These are phyloP conservation scores for Solanum acaule DNA, from an alignment of 257 asterid species.

Conservation along the genomic window DNA sequence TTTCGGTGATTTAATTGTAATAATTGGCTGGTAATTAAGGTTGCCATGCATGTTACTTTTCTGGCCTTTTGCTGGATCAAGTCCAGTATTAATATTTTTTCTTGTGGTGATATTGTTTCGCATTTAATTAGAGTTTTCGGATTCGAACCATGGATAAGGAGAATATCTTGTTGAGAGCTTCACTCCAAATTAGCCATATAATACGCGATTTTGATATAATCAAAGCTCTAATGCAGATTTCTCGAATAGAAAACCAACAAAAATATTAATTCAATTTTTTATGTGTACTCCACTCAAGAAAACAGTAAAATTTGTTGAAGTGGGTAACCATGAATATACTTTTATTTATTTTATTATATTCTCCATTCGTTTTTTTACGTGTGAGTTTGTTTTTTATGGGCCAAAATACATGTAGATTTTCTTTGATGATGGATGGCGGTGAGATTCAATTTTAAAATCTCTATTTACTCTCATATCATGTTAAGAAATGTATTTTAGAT, in stretches of 20 bases:
- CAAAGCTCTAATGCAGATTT: accelerated
- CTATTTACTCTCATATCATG: neutral
- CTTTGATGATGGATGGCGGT: neutral
- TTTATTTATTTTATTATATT: neutral
- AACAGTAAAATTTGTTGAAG: neutral
- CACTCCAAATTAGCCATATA: no score
- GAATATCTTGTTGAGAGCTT: no score
- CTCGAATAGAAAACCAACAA: no score
- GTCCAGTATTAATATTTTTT: neutral
- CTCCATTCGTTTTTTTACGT: neutral
- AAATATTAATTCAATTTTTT: no score
- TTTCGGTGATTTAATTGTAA: neutral
- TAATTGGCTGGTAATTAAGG: neutral
- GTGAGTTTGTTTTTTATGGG: neutral
- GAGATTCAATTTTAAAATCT: neutral
- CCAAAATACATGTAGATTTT: neutral
- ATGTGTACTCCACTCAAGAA: neutral
- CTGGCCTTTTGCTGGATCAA: conserved; percentile 48
- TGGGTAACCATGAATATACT: neutral
- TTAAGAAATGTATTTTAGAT: neutral
- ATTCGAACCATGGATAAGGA: no score
- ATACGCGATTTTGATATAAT: accelerated
- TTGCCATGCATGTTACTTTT: neutral
- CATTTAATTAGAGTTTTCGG: no score
- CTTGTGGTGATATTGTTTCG: no score